Evolutionary conservation across 2,329 filamentous ascomycete genomes (phyloP), one percentile per base, ranked within the genome.

Genomic region (Cercospora janseana): DNA sequence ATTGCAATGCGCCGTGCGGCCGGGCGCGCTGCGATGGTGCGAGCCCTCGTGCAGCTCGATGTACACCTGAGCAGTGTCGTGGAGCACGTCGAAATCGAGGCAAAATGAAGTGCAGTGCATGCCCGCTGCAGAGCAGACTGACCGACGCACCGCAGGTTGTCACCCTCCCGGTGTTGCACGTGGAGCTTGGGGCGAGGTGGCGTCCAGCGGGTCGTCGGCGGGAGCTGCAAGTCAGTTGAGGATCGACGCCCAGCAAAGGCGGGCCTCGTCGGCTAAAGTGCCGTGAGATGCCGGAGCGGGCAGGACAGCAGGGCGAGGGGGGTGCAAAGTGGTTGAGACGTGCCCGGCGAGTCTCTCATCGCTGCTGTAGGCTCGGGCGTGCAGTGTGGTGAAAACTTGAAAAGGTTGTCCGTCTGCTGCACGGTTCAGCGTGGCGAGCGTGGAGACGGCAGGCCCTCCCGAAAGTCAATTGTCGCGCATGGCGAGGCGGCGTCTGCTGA

Each of bases 401-500:
- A 4, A 7, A 20, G 21, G 31, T n/a, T 21, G n/a, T n/a, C n/a
- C n/a, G n/a, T n/a, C n/a, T n/a, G n/a, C n/a, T n/a, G n/a, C n/a
- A n/a, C n/a, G n/a, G 7, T 20, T 10, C 24, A 13, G 24, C 21
- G 38, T 27, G 38, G 41, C 29, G 41, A 31, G 26, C n/a, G 23
- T 31, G 31, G 23, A 46, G 31, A 18, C 32, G n/a, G 43, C 28
- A 31, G 23, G 13, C 21, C n/a, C 7, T 21, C 18, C 29, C 29
- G 44, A 38, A 29, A 40, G 29, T 37, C 44, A 27, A 47, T 38
- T 31, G 31, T n/a, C n/a, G n/a, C n/a, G n/a, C n/a, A n/a, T n/a
- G n/a, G n/a, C n/a, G n/a, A n/a, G n/a, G n/a, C n/a, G n/a, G n/a
- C n/a, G n/a, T n/a, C n/a, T n/a, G n/a, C n/a, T n/a, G n/a, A n/a